phyloP scores from a whole-genome alignment of 148 eudicot genomes.

The Rhododendron griersonianum region DNA sequence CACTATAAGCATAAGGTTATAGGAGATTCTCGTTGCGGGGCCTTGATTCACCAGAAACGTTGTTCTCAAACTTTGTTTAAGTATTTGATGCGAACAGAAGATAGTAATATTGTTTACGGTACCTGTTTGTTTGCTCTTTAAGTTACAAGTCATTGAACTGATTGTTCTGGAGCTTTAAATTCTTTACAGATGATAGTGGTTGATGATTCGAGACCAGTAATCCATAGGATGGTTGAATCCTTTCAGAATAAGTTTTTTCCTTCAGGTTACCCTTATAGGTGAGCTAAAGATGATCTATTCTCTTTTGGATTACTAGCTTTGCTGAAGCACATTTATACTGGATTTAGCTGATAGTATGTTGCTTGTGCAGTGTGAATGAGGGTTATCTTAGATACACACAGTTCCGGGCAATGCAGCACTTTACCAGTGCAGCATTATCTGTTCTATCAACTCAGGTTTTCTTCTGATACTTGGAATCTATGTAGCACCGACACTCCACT shows the following conservation, averaged over 20 bases:
- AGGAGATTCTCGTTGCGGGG: background rate
- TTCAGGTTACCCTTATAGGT: constrained; percentile 98
- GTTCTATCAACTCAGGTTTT: constrained; percentile 98
- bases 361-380: constrained; percentile 80
- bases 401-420: constrained; percentile 88
- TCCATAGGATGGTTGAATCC: constrained; percentile 57
- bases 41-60: constrained; percentile 2
- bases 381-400: constrained; percentile 96
- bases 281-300: background rate
- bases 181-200: constrained; percentile 57
- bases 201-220: constrained; percentile 67
- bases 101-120: background rate
- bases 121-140: background rate
- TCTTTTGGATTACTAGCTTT: background rate
- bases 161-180: constrained; percentile 8
- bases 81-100: background rate
- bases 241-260: constrained; percentile 86
- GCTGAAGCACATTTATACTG: background rate
- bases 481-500: no score
- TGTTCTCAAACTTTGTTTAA: background rate
- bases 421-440: constrained; percentile 87
- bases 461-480: constrained; percentile 21
- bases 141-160: background rate
- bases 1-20: background rate
- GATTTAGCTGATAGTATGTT: constrained; percentile 3